Percentiles rank a stretch among this genome's conserved stretches.
phyloP scores from a whole-genome alignment of 257 asterid species.

The Plectranthus barbatus region DNA sequence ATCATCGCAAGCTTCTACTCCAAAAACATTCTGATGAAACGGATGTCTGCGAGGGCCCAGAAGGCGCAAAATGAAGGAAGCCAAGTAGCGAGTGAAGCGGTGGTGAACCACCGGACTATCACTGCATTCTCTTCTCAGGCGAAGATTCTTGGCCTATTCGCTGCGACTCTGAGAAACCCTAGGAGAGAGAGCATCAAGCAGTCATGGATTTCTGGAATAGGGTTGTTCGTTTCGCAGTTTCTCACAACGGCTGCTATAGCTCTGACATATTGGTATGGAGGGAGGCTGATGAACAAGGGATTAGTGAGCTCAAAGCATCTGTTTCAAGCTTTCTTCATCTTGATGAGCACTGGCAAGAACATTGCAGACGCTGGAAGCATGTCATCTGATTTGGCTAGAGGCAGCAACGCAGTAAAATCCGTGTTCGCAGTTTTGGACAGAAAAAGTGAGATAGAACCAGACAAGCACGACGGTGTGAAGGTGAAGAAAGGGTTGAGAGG shows the following conservation, averaged over 20 bases:
- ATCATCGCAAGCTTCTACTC: slow-evolving; percentile 52
- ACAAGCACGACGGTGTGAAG: slow-evolving; percentile 23
- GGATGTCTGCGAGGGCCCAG: slow-evolving; percentile 44
- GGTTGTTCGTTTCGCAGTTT: slow-evolving; percentile 48
- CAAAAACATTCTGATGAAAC: slow-evolving; percentile 43
- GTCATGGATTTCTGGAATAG: slow-evolving; percentile 65
- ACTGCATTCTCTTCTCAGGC: slow-evolving; percentile 67
- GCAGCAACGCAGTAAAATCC: slow-evolving; percentile 47
- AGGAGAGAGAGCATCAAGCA: slow-evolving; percentile 42
- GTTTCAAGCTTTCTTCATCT: slow-evolving; percentile 59
- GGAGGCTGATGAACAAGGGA: slow-evolving; percentile 51
- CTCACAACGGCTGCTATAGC: slow-evolving; percentile 48
- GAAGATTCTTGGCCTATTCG: slow-evolving; percentile 41
- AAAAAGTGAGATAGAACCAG: slow-evolving; percentile 48
- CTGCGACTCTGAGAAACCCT: slow-evolving; percentile 35
- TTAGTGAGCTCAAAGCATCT: slow-evolving; percentile 42
- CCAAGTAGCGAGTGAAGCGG: slow-evolving; percentile 75
- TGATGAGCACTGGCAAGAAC: slow-evolving; percentile 71
- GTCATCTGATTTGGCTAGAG: slow-evolving; percentile 65
- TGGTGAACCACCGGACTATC: slow-evolving; percentile 59
- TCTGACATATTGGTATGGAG: slow-evolving; percentile 74
- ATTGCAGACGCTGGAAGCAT: slow-evolving; percentile 83
- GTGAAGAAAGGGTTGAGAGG: slow-evolving; percentile 29
- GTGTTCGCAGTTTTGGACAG: slow-evolving; percentile 46
- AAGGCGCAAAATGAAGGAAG: slow-evolving; percentile 65